Conservation (phyloP, 2,329 filamentous ascomycete species). For the Phialocephala subalpina region DNA sequence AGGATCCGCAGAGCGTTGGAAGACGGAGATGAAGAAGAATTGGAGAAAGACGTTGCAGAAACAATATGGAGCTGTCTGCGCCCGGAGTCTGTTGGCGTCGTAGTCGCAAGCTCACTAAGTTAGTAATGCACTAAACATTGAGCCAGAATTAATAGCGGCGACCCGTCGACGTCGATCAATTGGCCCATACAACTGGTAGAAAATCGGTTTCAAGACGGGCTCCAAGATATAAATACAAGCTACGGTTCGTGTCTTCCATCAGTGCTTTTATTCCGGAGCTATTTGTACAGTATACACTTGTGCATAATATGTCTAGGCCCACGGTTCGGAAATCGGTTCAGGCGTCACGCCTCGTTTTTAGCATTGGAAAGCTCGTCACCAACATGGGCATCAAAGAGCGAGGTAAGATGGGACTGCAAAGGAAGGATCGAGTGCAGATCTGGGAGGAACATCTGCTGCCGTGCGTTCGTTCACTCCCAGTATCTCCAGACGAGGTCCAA, state of each 20-base stretch:
- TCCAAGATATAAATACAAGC: not conserved
- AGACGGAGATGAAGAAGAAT: not conserved
- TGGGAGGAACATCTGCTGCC: not conserved
- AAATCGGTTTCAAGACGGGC: not conserved
- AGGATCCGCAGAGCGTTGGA: not conserved
- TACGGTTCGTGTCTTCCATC: not conserved
- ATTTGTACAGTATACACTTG: not conserved
- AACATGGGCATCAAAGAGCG: not conserved
- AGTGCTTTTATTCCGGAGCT: not conserved
- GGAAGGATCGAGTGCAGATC: not conserved
- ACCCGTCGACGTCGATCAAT: not conserved
- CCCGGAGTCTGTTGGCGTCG: too few species aligned
- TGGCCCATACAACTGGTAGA: not conserved
- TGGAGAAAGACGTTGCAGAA: not conserved
- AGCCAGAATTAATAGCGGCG: not conserved
- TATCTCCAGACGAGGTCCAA: constrained; percentile 7
- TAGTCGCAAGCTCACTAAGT: not conserved
- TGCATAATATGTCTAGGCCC: not conserved
- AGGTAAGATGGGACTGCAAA: not conserved
- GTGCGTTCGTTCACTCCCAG: not conserved
- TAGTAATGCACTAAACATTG: not conserved
- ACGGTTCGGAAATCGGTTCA: not conserved
- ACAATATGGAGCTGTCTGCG: not conserved
- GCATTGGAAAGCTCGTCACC: not conserved
- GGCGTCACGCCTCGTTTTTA: not conserved